Base-by-base conservation (phyloP, 225 moss, liverwort and hornwort genomes). In the Ulota crispa region DNA sequence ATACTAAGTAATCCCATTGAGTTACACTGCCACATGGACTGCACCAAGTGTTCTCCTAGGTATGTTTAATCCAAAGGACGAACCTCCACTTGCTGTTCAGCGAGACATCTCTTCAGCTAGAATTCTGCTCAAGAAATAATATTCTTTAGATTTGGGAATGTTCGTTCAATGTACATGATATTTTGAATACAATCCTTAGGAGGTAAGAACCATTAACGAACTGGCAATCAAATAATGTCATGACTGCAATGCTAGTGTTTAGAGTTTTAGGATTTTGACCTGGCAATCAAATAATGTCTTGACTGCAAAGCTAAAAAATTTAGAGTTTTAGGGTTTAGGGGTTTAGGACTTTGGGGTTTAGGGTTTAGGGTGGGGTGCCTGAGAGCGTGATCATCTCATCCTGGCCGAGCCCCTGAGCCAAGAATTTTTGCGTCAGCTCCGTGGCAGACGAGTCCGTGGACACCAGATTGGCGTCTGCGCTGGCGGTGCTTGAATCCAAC, bases 331-430 rank as follows among this genome's bases (percentile, higher is more conserved):
- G 50, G 50, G 1, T 50, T 50, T 47, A 47, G 16, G 45, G 45
- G 13, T 41, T 45, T 47, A 47, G 45, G 45, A n/a, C n/a, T n/a
- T n/a, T n/a, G n/a, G n/a, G 5, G 4, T 50, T 50, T 47, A 53
- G 55, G 73, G 26, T 32, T 82, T 36, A 27, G 20, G 56, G 30
- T 28, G 18, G 16, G 31, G 50, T 79, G 77, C 91, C 91, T 32
- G 91, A 91, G 70, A 91, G 91, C 31, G 91, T 91, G 45, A 91
- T 89, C 91, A 91, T 91, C 73, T 91, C 91, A 42, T 91, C 91
- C 77, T 91, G 91, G 72, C 79, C 72, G 12, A 91, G 87, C 31
- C 91, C 91, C n/a, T 85, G 83, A 8, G 86, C 81, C 79, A 85
- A 64, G 32, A 91, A 91, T 41, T 70, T 89, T 77, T 80, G 89